Base-by-base conservation (phyloP, 2,329 filamentous ascomycete genomes). In the Neofusicoccum sp. region DNA sequence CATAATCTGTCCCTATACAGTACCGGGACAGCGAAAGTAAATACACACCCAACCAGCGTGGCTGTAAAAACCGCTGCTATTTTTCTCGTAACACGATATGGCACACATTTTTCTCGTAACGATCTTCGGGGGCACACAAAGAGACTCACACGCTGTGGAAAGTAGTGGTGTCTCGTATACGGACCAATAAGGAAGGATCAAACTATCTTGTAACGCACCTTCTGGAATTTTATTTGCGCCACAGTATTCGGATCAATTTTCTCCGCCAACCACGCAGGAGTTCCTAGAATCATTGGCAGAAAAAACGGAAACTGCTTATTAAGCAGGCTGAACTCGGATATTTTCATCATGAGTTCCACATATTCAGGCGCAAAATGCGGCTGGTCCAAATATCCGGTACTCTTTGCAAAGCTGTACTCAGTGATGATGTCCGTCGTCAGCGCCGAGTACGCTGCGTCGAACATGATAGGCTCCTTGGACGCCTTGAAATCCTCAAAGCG, bases 331-430 rank as follows among this genome's bases (percentile, higher is more conserved):
- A 59, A 49, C 26, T 59, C 57, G 3, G 57, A 59, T 14, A 38
- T 41, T 31, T 30, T 24, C 9, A 49, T 40, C 24, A 33, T 20
- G 26, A 49, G 33, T 11, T 43, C n/a, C 4, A 40, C n/a, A 20
- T 24, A 59, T 20, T 59, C 44, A 7, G 57, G 57, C 3, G 30
- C 58, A n/a, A 67, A 70, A 12, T 66, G 57, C 20, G 62, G 44
- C 26, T 48, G 63, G 3, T 65, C 61, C 6, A 69, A 40, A 24
- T 67, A 61, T 2, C 62, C 62, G 47, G 65, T 63, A 3, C 47
- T 36, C 12, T 56, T 54, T 3, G 66, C 66, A 34, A 68, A 69
- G 9, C 63, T 63, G 41, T 67, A 65, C 43, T 65, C 61, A 4
- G 60, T 63, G 20, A 67, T 66, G 20, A 67, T 61, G 34, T 66